Evolutionary conservation across 768 basidiomycete species (phyloP).

Genomic region (Leucocoprinus leucothites): DNA sequence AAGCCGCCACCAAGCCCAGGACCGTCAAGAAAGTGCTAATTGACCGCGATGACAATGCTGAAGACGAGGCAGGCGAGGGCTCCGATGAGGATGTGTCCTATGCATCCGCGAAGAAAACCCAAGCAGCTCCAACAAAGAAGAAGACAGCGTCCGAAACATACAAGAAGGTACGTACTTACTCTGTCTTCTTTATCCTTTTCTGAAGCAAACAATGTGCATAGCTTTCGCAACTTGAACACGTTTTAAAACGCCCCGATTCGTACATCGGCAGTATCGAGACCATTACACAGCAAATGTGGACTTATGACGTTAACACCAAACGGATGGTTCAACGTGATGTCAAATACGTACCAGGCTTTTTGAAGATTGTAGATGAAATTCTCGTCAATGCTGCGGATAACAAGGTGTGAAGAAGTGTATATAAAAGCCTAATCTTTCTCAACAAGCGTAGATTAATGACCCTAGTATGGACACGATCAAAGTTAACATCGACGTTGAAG

Average conservation of each 20-base stretch:
- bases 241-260: conserved; percentile 86
- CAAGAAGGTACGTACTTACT: conserved; percentile 60
- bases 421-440: background rate
- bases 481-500: conserved; percentile 80
- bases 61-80: conserved; percentile 46
- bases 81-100: conserved; percentile 30
- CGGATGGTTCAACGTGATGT: conserved; percentile 82
- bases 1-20: conserved; percentile 3
- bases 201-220: conserved; percentile 27
- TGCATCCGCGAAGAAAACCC: conserved; percentile 6
- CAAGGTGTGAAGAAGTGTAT: conserved; percentile 60
- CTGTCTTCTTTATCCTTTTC: background rate
- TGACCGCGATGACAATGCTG: conserved; percentile 62
- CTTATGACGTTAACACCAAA: conserved; percentile 80
- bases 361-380: conserved; percentile 99
- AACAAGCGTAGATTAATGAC: conserved; percentile 76
- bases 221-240: conserved; percentile 95
- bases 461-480: conserved; percentile 88
- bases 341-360: conserved; percentile 94
- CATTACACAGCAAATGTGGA: conserved; percentile 89
- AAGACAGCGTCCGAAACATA: conserved; percentile 92
- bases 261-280: conserved; percentile 97
- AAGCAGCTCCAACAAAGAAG: conserved; percentile 44
- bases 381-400: conserved; percentile 99
- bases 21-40: conserved; percentile 30